These are phyloP conservation scores for Rubroboletus pulcherrimus DNA, from an alignment of 768 basidiomycete genomes.

Conservation along the genomic window DNA sequence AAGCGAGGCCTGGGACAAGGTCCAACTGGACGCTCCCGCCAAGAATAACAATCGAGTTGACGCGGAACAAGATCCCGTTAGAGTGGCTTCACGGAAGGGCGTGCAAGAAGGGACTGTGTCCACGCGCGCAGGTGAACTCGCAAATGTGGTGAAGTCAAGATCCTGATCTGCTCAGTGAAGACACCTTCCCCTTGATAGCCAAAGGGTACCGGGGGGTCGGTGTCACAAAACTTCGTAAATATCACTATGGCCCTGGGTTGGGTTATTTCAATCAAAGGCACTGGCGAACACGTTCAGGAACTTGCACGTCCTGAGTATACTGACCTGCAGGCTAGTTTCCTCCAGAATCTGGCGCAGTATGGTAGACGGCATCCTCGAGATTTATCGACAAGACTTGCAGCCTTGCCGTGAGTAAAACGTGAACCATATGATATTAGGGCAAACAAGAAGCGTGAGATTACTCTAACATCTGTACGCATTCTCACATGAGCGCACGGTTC, in stretches of 20 bases:
- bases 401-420: not conserved
- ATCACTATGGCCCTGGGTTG: not conserved
- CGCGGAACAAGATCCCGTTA: conserved; percentile 1
- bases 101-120: not conserved
- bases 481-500: conserved; percentile 11
- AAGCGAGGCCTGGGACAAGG: not conserved
- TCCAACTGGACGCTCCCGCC: conserved; percentile 2
- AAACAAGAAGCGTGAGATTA: conserved; percentile 6
- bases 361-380: not conserved
- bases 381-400: not conserved
- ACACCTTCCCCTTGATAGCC: not conserved
- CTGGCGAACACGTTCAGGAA: not conserved
- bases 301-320: not conserved
- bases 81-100: not conserved
- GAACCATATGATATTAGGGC: conserved; percentile 14
- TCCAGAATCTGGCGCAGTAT: not conserved
- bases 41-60: not conserved
- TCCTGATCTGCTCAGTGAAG: not conserved
- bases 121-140: not conserved
- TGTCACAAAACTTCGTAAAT: not conserved
- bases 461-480: conserved; percentile 19
- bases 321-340: not conserved
- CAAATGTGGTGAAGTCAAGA: not conserved
- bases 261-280: not conserved
- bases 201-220: not conserved